Evolutionary conservation across 2,329 filamentous ascomycete genomes (phyloP), one percentile per base, ranked within the genome.

Genomic region (Juglanconis juglandina): DNA sequence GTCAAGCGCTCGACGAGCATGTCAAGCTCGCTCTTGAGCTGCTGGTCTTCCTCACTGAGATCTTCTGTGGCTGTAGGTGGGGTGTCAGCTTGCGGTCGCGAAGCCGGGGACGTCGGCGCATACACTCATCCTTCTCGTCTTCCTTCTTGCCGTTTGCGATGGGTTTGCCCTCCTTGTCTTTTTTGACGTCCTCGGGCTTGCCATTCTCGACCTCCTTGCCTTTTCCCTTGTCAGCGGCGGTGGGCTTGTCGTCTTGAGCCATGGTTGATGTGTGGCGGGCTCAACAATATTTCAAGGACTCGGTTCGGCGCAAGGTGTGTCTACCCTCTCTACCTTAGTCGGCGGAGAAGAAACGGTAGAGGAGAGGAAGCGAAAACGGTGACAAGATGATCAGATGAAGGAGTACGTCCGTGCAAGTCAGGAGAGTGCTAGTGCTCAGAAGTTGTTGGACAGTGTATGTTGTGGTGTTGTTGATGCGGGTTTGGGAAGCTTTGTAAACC

Each of bases 1-100:
- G 90, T 90, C 83, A 99, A 82, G 72, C 95, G 87, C 79, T 99
- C 95, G 8, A 97, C 94, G 56, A 99, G 86, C 93, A 98, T 96
- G 67, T 99, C 95, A 64, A 99, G 87, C 78, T 99, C 95, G 72
- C 85, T 93, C 82, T 99, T 99, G 72, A 99, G 87, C 81, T 98
- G 93, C 78, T 98, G 93, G 67, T 99, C 95, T 76, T 99, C 95
- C 71, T 99, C 95, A 71, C 85, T 99, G 68, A 99, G 88, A 78
- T 99, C 95, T 78, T 98, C 94, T 79, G 82, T 73, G 70, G 75
- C 77, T 76, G 64, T 48, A 56, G 34, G 62, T 55, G 35, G 58
- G 52, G 67, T 76, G 71, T 80, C 70, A 80, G 73, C 67, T 64
- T 70, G 65, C 70, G 67, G 60, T 57, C 32, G 47, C 50, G 59